Conservation (phyloP, 805 yeast species). For the Scheffersomyces ergatensis region DNA sequence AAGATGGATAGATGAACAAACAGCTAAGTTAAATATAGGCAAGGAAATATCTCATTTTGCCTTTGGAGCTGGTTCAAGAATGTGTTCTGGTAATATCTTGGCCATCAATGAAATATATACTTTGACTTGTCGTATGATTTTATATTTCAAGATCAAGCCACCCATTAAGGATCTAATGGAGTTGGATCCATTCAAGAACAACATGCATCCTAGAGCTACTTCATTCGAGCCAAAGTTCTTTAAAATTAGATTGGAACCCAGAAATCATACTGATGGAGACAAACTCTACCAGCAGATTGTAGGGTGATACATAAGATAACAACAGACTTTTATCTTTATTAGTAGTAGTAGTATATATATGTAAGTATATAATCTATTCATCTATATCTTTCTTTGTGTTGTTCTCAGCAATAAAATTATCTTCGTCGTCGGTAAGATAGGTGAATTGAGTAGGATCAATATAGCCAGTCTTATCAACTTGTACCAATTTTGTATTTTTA, state of each 20-base stretch:
- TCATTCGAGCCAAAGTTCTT: constrained; percentile 59
- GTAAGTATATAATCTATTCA: background rate
- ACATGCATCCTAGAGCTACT: constrained; percentile 53
- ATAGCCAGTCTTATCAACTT: constrained; percentile 55
- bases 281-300: constrained; percentile 14
- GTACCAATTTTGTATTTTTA: constrained; percentile 49
- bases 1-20: constrained; percentile 42
- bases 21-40: constrained; percentile 6
- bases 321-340: too few relatives aligned
- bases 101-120: constrained; percentile 67
- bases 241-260: constrained; percentile 21
- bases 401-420: background rate
- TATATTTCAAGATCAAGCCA: constrained; percentile 47
- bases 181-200: constrained; percentile 50
- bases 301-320: too few relatives aligned
- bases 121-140: constrained; percentile 49
- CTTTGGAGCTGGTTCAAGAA: constrained; percentile 71
- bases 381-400: background rate
- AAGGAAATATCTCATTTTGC: constrained; percentile 41
- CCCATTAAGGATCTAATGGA: constrained; percentile 40
- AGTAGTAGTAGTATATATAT: too few relatives aligned
- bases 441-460: constrained; percentile 47
- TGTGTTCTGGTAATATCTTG: constrained; percentile 67
- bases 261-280: constrained; percentile 16
- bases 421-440: background rate